Percentiles rank a stretch among this genome's conserved stretches.
Evolutionary conservation across 371 early-diverging fungal species (phyloP).

Genomic region (Chytridium lagenaria): DNA sequence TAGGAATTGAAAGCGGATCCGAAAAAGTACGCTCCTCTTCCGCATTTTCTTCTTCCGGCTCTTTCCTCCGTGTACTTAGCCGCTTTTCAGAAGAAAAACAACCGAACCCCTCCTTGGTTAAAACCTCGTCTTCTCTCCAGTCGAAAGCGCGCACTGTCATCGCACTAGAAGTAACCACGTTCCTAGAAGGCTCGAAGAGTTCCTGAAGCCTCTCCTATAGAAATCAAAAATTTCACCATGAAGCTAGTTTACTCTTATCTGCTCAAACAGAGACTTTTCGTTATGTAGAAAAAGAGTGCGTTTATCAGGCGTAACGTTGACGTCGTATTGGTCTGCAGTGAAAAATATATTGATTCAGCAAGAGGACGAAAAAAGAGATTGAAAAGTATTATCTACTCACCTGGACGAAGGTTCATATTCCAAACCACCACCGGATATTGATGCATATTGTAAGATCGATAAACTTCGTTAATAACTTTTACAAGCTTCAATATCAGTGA

Average conservation of each 20-base stretch:
- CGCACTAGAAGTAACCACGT: conserved; percentile 29
- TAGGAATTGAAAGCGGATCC: too few species aligned
- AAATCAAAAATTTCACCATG: conserved; percentile 22
- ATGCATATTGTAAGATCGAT: conserved; percentile 66
- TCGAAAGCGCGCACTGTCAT: too few species aligned
- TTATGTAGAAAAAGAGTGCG: conserved; percentile 83
- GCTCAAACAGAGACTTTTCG: conserved; percentile 66
- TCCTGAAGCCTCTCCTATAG: conserved; percentile 41
- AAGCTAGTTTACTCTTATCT: conserved; percentile 63
- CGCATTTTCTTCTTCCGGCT: too few species aligned
- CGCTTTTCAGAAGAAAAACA: too few species aligned
- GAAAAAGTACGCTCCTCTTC: too few species aligned
- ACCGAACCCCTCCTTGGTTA: too few species aligned
- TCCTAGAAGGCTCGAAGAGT: conserved; percentile 67
- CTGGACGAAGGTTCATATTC: conserved; percentile 65
- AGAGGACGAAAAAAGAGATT: not conserved
- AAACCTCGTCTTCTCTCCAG: too few species aligned
- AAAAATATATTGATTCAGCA: too few species aligned
- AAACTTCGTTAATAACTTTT: conserved; percentile 81
- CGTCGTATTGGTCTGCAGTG: conserved; percentile 70
- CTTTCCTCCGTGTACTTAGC: too few species aligned
- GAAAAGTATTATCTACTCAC: conserved; percentile 32
- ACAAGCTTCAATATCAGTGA: conserved; percentile 44
- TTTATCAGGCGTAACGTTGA: conserved; percentile 96
- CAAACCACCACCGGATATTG: conserved; percentile 84